Conservation (phyloP, 441 rosid genomes). For the Pelargonium exstipulatum region DNA sequence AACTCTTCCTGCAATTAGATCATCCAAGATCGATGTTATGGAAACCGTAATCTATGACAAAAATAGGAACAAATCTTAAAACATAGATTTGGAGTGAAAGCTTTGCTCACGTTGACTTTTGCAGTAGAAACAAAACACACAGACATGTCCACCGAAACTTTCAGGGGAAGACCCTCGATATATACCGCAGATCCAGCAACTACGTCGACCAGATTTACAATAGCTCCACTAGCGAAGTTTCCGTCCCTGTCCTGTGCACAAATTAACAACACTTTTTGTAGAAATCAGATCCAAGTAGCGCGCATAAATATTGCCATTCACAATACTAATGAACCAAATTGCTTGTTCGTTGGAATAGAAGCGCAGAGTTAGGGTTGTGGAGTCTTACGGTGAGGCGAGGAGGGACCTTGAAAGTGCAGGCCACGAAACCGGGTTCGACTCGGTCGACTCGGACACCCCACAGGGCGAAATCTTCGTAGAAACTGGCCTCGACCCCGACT, state of each 20-base stretch:
- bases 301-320: too few species aligned
- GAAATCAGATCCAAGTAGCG: too few species aligned
- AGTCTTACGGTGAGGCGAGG: slow-evolving; percentile 67
- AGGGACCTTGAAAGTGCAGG: slow-evolving; percentile 76
- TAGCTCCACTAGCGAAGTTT: slow-evolving; percentile 64
- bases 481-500: slow-evolving; percentile 37
- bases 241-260: slow-evolving; percentile 53
- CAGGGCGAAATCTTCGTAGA: slow-evolving; percentile 59
- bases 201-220: slow-evolving; percentile 81
- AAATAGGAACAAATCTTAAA: too few species aligned
- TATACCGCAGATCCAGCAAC: slow-evolving; percentile 61
- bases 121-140: slow-evolving; percentile 67
- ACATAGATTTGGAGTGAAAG: background rate
- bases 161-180: slow-evolving; percentile 57
- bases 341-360: background rate
- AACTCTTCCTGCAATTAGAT: slow-evolving; percentile 58
- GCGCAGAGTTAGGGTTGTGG: background rate
- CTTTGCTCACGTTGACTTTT: slow-evolving; percentile 49
- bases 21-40: too few species aligned
- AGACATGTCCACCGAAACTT: slow-evolving; percentile 77
- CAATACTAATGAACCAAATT: background rate
- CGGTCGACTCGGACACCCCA: slow-evolving; percentile 70
- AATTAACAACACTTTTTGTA: background rate
- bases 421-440: slow-evolving; percentile 57
- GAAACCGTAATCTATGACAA: too few species aligned